Evolutionary conservation across 257 asterid species (phyloP).

Genomic region (Solanum chaucha): DNA sequence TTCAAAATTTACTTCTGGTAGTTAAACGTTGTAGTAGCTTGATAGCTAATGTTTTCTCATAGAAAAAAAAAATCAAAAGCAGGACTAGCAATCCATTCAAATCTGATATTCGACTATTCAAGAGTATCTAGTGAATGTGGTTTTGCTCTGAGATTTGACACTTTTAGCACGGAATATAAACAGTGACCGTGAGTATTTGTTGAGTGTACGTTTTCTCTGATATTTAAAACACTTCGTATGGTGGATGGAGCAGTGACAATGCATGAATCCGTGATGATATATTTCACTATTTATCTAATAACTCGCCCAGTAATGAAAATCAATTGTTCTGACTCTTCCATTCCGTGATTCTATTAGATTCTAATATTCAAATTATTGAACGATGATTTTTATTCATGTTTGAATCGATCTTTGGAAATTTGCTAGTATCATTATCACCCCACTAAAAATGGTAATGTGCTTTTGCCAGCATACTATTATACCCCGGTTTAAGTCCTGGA

Average conservation of each 20-base stretch:
- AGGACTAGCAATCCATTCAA: background rate
- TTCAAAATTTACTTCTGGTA: background rate
- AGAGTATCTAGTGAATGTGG: background rate
- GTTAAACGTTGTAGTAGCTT: background rate
- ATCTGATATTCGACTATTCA: background rate
- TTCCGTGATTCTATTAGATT: background rate
- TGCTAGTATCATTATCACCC: background rate
- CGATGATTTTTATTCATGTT: background rate
- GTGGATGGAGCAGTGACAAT: background rate
- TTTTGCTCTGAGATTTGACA: background rate
- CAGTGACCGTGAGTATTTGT: background rate
- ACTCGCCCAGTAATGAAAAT: background rate
- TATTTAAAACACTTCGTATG: background rate
- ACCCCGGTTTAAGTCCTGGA: conserved; percentile 89
- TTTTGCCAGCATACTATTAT: conserved; percentile 47
- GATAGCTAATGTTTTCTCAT: background rate
- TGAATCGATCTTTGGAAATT: background rate
- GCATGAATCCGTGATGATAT: background rate
- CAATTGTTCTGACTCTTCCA: background rate
- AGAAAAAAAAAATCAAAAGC: background rate
- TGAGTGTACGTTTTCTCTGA: background rate
- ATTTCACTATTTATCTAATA: background rate
- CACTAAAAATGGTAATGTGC: background rate
- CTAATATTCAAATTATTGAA: background rate
- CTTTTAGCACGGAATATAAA: background rate